Conservation (phyloP, 352 stramenopile genomes). For the Phytophthora fragariae region DNA sequence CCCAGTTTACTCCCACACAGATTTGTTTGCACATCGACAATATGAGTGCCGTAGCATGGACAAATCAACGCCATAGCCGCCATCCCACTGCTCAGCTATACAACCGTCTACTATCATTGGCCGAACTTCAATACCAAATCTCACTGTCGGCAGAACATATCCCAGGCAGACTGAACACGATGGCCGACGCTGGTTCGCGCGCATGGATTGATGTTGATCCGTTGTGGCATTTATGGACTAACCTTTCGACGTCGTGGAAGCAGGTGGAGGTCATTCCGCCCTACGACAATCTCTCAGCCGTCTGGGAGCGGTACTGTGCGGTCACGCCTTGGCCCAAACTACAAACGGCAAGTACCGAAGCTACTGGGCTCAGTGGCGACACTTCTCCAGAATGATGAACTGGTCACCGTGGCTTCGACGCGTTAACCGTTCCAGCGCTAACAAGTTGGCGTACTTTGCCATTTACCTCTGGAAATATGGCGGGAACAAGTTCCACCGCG, state of each 20-base stretch:
- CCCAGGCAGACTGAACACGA: conserved; percentile 15
- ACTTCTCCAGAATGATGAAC: too few species aligned
- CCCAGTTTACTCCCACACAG: background rate
- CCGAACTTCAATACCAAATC: conserved; percentile 24
- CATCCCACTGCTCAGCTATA: conserved; percentile 7
- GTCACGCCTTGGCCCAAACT: conserved; percentile 8
- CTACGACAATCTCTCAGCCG: conserved; percentile 30
- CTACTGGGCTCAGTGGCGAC: too few species aligned
- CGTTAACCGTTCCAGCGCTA: too few species aligned
- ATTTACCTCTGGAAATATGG: too few species aligned
- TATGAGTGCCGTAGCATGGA: conserved; percentile 22
- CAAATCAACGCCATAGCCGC: background rate
- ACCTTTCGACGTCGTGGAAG: conserved; percentile 18
- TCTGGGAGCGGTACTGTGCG: conserved; percentile 23
- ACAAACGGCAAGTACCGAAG: too few species aligned
- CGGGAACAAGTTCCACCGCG: too few species aligned
- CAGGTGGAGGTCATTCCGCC: conserved; percentile 10
- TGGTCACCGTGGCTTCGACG: too few species aligned
- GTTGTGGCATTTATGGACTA: conserved; percentile 22
- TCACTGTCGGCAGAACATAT: conserved; percentile 31
- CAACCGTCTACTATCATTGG: conserved; percentile 24
- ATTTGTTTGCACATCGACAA: conserved; percentile 29
- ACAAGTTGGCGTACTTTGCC: too few species aligned
- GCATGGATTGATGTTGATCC: conserved; percentile 15
- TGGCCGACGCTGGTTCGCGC: conserved; percentile 21